Evolutionary conservation across 2,329 filamentous ascomycete species (phyloP), one percentile per base, ranked within the genome.

Genomic region (Ceratocystis harringtonii): DNA sequence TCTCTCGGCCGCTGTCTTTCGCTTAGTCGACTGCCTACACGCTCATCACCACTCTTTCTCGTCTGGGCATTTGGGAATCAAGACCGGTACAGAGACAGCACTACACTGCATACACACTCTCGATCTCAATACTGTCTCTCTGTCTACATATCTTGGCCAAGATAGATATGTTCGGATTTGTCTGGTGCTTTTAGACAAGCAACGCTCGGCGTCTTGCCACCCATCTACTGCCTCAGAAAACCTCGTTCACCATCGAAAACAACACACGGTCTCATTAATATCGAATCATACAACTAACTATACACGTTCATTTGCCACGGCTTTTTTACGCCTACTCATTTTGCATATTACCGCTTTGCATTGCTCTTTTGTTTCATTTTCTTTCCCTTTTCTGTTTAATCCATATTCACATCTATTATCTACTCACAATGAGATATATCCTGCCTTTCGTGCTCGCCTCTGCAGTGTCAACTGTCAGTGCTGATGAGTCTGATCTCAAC

Each of bases 361-460:
- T 41, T 12, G n/a, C 10, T 17, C 41, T 65, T 60, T 65, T 60
- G 55, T 15, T 10, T 36, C 19, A 10, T 41, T 55, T 62, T 43
- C 8, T 57, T 62, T 43, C 8, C 7, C 36, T 5, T 10, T 41
- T 22, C 10, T 45, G 43, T 45, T 52, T 58, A 57, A 19, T 43
- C 36, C 19, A 25, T 57, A 19, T 30, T 32, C 19, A 19, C 36
- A 30, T 55, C 22, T 63, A 57, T 7, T 19, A 28, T 17, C 32
- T 62, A 19, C 58, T 44, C 32, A 63, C 12, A 45, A 67, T 65
- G 63, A 62, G 52, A 63, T 60, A 52, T 15, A 61, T 61, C 3
- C 22, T 43, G 12, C 28, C 48, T 25, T 3, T 65, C 19, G 36
- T 64, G 32, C 43, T 65, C 30, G 28, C 60, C 60, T 30, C 66